phyloP scores from a whole-genome alignment of 164 flowering plant species.

The Tinospora cordifolia region DNA sequence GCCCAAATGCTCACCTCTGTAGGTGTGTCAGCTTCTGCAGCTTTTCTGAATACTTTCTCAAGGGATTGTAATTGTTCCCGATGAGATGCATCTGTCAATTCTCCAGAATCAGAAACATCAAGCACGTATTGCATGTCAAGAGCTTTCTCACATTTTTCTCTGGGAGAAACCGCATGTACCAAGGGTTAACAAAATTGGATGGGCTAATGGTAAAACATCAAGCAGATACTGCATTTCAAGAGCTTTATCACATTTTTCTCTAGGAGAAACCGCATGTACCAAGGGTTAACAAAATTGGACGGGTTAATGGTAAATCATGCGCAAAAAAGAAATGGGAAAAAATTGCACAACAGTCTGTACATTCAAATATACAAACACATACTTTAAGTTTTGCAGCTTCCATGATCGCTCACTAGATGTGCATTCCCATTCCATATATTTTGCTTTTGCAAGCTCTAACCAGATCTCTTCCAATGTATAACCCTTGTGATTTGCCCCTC shows the following conservation, averaged over 20 bases:
- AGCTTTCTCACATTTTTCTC: slow-evolving; percentile 72
- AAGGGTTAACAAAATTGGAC: not conserved
- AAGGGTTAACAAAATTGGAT: not conserved
- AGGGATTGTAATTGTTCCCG: slow-evolving; percentile 39
- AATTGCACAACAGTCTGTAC: not conserved
- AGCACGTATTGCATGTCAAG: slow-evolving; percentile 40
- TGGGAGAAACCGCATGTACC: slow-evolving; percentile 16
- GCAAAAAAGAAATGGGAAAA: not conserved
- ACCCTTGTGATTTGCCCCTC: slow-evolving; percentile 59
- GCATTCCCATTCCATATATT: slow-evolving; percentile 70
- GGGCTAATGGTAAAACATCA: not conserved
- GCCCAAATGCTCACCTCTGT: slow-evolving; percentile 44
- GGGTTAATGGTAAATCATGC: not conserved
- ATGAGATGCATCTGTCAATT: slow-evolving; percentile 35
- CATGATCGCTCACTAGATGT: slow-evolving; percentile 53
- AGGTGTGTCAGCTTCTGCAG: slow-evolving; percentile 64
- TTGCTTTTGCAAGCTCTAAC: slow-evolving; percentile 90
- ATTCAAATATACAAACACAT: slow-evolving; percentile 21
- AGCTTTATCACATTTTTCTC: slow-evolving; percentile 72
- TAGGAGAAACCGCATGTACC: slow-evolving; percentile 16
- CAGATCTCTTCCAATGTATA: slow-evolving; percentile 90
- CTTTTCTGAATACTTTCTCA: slow-evolving; percentile 46
- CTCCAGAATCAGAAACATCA: slow-evolving; percentile 40
- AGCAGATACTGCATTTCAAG: slow-evolving; percentile 51
- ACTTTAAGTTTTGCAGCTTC: slow-evolving; percentile 72